phyloP scores from a whole-genome alignment of 495 filamentous ascomycete genomes.

The Xylaria nigripes region DNA sequence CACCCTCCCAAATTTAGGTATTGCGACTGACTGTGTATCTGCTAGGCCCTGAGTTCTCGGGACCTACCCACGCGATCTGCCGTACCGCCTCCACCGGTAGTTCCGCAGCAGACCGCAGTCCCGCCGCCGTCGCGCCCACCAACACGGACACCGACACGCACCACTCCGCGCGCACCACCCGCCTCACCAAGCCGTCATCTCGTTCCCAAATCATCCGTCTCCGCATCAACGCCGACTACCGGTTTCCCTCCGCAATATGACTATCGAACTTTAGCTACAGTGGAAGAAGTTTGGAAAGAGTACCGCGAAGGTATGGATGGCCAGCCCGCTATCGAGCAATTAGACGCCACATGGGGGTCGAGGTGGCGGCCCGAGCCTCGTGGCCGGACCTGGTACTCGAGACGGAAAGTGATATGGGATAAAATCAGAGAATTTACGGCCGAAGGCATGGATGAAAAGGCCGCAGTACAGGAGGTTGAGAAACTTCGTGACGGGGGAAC shows the following conservation, averaged over 20 bases:
- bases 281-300: conserved; percentile 30
- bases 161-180: conserved; percentile 17
- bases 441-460: conserved; percentile 27
- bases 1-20: background rate
- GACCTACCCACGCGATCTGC: conserved; percentile 18
- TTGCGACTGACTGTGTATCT: conserved; percentile 8
- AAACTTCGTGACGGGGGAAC: conserved; percentile 25
- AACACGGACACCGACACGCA: conserved; percentile 19
- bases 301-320: conserved; percentile 29
- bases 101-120: conserved; percentile 18
- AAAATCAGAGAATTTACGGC: conserved; percentile 27
- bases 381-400: conserved; percentile 30
- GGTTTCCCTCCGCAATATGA: conserved; percentile 24
- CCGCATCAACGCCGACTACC: conserved; percentile 14
- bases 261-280: conserved; percentile 25
- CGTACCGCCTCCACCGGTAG: conserved; percentile 21
- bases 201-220: conserved; percentile 13
- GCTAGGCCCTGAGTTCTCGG: conserved; percentile 20
- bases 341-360: conserved; percentile 27
- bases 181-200: conserved; percentile 14
- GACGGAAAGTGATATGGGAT: conserved; percentile 31
- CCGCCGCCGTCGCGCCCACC: conserved; percentile 21
- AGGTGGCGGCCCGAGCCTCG: conserved; percentile 29
- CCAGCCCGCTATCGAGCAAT: conserved; percentile 26
- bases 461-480: conserved; percentile 26